Evolutionary conservation across 2,329 filamentous ascomycete species (phyloP).

Genomic region (Microdochium trichocladiopsis): DNA sequence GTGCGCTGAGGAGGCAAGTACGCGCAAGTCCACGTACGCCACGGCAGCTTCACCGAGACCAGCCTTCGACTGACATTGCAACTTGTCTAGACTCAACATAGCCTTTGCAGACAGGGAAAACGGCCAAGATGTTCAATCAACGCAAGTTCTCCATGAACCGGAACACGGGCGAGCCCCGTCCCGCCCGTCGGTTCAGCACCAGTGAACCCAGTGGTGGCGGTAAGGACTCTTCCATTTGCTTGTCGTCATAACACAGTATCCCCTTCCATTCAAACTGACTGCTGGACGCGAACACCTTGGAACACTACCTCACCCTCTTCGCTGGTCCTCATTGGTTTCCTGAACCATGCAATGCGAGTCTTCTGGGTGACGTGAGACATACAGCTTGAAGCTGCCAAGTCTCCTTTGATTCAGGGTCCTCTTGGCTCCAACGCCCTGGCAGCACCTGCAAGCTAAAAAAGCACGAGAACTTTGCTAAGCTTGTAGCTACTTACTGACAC

Average conservation of each 20-base stretch:
- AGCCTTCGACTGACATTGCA: no score
- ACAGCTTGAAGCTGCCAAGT: neutral
- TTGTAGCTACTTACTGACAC: neutral
- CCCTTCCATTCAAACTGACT: no score
- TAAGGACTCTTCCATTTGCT: constrained; percentile 24
- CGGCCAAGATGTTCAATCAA: constrained; percentile 39
- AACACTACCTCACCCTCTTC: no score
- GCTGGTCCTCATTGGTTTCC: no score
- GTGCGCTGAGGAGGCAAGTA: neutral
- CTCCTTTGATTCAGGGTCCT: neutral
- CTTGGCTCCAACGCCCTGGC: no score
- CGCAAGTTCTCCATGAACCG: constrained; percentile 64
- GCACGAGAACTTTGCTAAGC: no score
- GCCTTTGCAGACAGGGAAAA: no score
- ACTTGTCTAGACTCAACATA: no score
- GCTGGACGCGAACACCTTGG: no score
- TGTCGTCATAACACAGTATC: no score
- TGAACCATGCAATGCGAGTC: neutral
- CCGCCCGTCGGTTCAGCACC: constrained; percentile 49
- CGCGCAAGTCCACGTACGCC: neutral
- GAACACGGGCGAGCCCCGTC: constrained; percentile 54
- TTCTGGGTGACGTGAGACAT: neutral
- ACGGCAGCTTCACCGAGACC: neutral
- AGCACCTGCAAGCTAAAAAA: no score
- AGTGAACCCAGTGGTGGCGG: constrained; percentile 50